phyloP scores from a whole-genome alignment of 2,329 filamentous ascomycete species.

The Colletotrichum sp. region DNA sequence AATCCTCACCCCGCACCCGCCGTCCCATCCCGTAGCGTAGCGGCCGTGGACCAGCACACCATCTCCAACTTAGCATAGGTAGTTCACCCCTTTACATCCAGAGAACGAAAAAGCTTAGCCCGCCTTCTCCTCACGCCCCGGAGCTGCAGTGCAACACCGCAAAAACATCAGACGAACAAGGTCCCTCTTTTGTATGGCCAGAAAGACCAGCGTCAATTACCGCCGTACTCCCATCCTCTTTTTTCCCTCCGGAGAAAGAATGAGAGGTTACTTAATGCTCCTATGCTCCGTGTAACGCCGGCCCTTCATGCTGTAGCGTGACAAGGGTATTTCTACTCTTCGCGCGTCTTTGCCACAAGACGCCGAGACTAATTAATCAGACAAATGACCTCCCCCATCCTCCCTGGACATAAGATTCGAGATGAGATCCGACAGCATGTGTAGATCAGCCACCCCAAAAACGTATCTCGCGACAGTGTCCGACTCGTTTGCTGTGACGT shows the following conservation, averaged over 20 bases:
- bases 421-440: neutral
- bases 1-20: neutral
- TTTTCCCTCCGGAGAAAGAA: neutral
- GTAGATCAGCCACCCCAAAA: neutral
- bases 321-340: neutral
- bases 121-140: neutral
- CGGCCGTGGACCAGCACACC: neutral
- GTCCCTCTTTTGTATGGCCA: neutral
- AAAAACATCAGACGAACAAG: neutral
- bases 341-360: neutral
- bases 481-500: neutral
- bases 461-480: neutral
- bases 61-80: neutral
- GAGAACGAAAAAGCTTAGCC: neutral
- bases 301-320: conserved; percentile 1
- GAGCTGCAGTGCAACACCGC: neutral
- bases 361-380: neutral
- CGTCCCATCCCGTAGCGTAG: neutral
- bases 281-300: conserved; percentile 7
- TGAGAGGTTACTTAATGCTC: neutral
- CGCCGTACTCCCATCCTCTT: neutral
- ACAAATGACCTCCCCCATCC: neutral
- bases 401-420: neutral
- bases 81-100: neutral
- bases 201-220: neutral